Conservation (phyloP, 805 yeast species). For the Crinitomyces ghanaensis region DNA sequence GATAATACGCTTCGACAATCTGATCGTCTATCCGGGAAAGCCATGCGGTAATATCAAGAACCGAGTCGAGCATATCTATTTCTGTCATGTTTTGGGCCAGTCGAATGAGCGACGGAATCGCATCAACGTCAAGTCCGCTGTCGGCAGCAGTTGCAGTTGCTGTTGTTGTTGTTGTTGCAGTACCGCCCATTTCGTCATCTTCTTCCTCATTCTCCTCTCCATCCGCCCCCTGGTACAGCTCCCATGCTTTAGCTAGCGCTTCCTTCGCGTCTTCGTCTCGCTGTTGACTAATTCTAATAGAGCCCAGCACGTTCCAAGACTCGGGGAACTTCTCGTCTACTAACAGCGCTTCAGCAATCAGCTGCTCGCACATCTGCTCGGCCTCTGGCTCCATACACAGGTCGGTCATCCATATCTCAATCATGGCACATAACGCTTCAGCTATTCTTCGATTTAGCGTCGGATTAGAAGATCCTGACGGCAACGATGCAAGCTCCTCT, state of each 20-base stretch:
- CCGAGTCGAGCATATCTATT: slow-evolving; percentile 56
- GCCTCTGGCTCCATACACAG: slow-evolving; percentile 90
- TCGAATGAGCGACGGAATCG: slow-evolving; percentile 62
- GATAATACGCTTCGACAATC: slow-evolving; percentile 67
- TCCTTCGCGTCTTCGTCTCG: slow-evolving; percentile 56
- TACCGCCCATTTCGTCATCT: too few species aligned
- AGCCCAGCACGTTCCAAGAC: slow-evolving; percentile 69
- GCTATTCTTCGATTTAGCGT: slow-evolving; percentile 39
- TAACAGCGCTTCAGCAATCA: slow-evolving; percentile 53
- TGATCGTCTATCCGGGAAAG: slow-evolving; percentile 76
- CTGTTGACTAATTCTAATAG: slow-evolving; percentile 83
- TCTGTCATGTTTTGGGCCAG: slow-evolving; percentile 70
- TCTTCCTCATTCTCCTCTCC: slow-evolving; percentile 23
- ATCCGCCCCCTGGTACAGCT: slow-evolving; percentile 33
- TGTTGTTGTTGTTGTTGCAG: too few species aligned
- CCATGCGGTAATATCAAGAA: slow-evolving; percentile 50
- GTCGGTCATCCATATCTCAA: slow-evolving; percentile 94
- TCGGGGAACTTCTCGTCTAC: slow-evolving; percentile 54
- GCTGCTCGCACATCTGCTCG: slow-evolving; percentile 62
- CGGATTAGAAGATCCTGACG: slow-evolving; percentile 8
- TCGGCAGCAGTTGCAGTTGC: too few species aligned
- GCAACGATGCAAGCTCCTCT: slow-evolving; percentile 26
- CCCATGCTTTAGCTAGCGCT: slow-evolving; percentile 65
- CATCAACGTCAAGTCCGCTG: too few species aligned
- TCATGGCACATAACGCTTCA: slow-evolving; percentile 70